Conservation (phyloP, 2,329 filamentous ascomycete genomes). For the Neospermospora avenae region DNA sequence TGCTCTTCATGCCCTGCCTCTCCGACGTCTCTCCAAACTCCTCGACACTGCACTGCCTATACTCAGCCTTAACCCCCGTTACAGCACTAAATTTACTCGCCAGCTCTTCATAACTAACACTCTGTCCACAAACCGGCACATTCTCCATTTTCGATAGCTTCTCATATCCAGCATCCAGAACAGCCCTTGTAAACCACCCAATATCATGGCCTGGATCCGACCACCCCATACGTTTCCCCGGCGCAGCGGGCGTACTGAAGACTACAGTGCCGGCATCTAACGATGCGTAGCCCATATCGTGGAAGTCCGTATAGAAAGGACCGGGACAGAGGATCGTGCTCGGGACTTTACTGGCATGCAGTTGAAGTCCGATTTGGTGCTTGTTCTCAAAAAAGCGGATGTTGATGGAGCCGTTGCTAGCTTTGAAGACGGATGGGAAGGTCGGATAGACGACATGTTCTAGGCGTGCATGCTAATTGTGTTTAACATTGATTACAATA, state of each 20-base stretch:
- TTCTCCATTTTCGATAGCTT: not conserved
- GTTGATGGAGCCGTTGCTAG: not conserved
- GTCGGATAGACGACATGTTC: not conserved
- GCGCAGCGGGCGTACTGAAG: not conserved
- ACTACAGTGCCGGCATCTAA: not conserved
- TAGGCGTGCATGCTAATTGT: not conserved
- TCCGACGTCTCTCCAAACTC: not conserved
- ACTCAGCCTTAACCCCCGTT: not conserved
- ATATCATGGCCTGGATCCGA: conserved; percentile 7
- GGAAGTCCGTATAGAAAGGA: not conserved
- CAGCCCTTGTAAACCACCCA: conserved; percentile 4
- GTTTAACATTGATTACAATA: no score
- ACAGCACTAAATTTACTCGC: not conserved
- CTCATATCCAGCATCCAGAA: not conserved
- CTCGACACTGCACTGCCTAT: not conserved
- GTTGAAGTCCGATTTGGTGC: not conserved
- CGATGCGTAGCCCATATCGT: not conserved
- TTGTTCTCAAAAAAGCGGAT: not conserved
- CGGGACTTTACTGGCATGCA: not conserved
- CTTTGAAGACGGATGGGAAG: not conserved
- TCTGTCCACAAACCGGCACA: not conserved
- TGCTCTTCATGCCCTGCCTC: not conserved
- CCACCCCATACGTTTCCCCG: conserved; percentile 1
- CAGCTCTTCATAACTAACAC: not conserved
- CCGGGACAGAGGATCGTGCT: not conserved